Base-by-base conservation (phyloP, 1,139 yeast genomes). In the Taiozyma onychis region DNA sequence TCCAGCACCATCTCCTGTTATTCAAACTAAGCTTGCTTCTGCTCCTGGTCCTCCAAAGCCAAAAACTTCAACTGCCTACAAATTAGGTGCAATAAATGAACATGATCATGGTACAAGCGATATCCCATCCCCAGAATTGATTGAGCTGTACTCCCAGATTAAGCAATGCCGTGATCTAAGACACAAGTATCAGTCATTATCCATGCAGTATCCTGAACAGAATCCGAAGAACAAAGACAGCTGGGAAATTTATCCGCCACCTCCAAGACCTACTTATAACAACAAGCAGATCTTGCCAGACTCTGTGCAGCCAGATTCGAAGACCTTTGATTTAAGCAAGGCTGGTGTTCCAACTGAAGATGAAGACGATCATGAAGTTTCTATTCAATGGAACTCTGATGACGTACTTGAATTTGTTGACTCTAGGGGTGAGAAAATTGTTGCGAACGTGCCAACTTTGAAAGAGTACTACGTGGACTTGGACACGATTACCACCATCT, bases 201-300 rank as follows among this genome's bases (percentile, higher is more conserved):
- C 97, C 0, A 61, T 81, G 48, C 99, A 95, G 70, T 73, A 81
- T 46, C 88, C 85, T 46, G 66, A 70, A 44, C 85, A 81, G 56
- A 93, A 95, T 66, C 99, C 99, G 2, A 90, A 90, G 65, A 91
- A 93, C 66, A 60, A 57, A 30, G 70, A 67, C 44, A 66, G 63
- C 30, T 95, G 99, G 98, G 65, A 66, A 16, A 83, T 95, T 47
- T 91, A 91, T 64, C 99, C 99, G 0, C 83, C 86, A 11, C 98
- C 98, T 1, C 99, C 99, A 13, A 83, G 83, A 54, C 97, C 99
- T 2, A 83, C 95, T 28, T 93, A 95, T 78, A 86, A 87, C 60
- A 78, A 80, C 73, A 87, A 69, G 81, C 83, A 72, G 66, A 69
- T 72, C 46, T 51, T 71, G 43, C 47, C 61, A 32, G 70, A 67